Conservation (phyloP, 768 basidiomycete genomes). For the Cytidiella melzeri region DNA sequence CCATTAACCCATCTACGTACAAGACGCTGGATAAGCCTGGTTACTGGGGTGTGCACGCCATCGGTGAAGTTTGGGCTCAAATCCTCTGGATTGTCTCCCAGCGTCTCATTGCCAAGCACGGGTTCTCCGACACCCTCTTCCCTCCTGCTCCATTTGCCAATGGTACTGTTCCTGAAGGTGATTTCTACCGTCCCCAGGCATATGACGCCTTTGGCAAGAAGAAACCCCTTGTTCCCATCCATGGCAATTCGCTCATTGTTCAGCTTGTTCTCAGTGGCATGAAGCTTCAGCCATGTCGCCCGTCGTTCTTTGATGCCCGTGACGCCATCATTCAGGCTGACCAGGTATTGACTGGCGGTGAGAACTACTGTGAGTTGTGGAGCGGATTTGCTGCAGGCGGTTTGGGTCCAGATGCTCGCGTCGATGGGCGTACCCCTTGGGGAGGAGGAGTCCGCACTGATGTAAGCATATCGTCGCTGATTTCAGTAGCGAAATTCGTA, state of each 20-base stretch:
- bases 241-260: conserved; percentile 82
- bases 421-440: conserved; percentile 82
- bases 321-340: conserved; percentile 91
- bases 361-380: conserved; percentile 90
- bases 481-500: neutral
- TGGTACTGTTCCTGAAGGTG: conserved; percentile 58
- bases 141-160: conserved; percentile 65
- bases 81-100: conserved; percentile 80
- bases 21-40: conserved; percentile 91
- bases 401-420: conserved; percentile 68
- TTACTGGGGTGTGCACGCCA: conserved; percentile 90
- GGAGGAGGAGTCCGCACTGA: conserved; percentile 83
- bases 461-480: conserved; percentile 20
- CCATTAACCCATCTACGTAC: conserved; percentile 86
- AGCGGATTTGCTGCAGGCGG: conserved; percentile 77
- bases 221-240: conserved; percentile 71
- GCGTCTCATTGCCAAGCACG: conserved; percentile 73
- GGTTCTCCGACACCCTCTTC: conserved; percentile 73
- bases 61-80: conserved; percentile 95
- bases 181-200: conserved; percentile 60
- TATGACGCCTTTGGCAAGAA: conserved; percentile 30
- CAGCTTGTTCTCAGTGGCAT: conserved; percentile 88
- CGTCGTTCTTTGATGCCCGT: conserved; percentile 85
- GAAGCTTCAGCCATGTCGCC: conserved; percentile 93
- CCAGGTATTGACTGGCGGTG: conserved; percentile 82